A percentile compares a stretch with the other conserved stretches of the same genome.
phyloP scores from a whole-genome alignment of 2,329 filamentous ascomycete species.

The Dactylellina cionopaga region DNA sequence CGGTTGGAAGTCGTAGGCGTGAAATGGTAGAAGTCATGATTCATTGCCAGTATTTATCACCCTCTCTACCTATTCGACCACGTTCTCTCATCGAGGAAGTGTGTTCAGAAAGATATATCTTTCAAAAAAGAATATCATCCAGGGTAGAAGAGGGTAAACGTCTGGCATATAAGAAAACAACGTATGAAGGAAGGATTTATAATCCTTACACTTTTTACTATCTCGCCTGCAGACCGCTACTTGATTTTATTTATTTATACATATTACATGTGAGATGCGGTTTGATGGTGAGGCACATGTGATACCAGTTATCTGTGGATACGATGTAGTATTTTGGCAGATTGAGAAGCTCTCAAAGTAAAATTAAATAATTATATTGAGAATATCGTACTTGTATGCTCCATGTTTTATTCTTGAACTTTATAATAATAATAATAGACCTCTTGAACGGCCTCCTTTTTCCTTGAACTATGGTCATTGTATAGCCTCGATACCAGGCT shows the following conservation, averaged over 20 bases:
- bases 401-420: no score
- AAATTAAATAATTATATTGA: no score
- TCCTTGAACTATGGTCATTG: no score
- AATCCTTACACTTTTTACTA: slow-evolving; percentile 1
- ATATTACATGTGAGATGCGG: slow-evolving; percentile 40
- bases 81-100: no score
- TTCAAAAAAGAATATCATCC: slow-evolving; percentile 24
- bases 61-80: slow-evolving; percentile 53
- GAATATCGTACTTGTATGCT: no score
- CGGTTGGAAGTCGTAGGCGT: slow-evolving; percentile 41
- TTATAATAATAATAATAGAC: no score
- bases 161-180: slow-evolving; percentile 50
- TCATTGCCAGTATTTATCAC: slow-evolving; percentile 52
- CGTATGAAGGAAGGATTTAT: background rate
- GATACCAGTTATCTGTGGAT: background rate
- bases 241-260: slow-evolving; percentile 23
- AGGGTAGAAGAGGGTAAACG: slow-evolving; percentile 53
- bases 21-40: background rate
- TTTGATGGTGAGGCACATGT: slow-evolving; percentile 53
- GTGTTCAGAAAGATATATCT: slow-evolving; percentile 15
- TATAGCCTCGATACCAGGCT: no score
- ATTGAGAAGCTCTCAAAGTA: no score
- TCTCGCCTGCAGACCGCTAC: slow-evolving; percentile 53
- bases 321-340: background rate
- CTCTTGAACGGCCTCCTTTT: no score